Percentiles rank a stretch among this genome's conserved stretches.
phyloP scores from a whole-genome alignment of 441 rosid genomes.

The Jatropha multifida region DNA sequence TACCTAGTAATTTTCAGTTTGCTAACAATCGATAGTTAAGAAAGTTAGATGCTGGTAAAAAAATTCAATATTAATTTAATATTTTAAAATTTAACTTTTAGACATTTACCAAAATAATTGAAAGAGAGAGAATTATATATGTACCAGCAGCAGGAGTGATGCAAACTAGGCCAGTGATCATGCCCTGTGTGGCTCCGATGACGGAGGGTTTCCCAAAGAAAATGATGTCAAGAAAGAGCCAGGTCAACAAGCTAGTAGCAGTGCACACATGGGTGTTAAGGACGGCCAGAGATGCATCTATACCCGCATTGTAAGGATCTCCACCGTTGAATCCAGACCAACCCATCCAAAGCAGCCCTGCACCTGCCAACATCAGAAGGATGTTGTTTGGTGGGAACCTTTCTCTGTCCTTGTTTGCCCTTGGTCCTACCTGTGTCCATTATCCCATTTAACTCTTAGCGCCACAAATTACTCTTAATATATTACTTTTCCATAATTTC shows the following conservation, averaged over 20 bases:
- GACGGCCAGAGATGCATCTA: slow-evolving; percentile 54
- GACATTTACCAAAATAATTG: no score
- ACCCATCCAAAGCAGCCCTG: slow-evolving; percentile 69
- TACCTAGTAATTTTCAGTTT: no score
- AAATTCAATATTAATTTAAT: no score
- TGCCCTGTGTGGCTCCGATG: slow-evolving; percentile 65
- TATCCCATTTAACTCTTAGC: background rate
- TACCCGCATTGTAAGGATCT: slow-evolving; percentile 40
- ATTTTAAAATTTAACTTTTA: no score
- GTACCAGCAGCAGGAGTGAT: slow-evolving; percentile 65
- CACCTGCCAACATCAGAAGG: slow-evolving; percentile 59
- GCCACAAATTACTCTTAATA: no score
- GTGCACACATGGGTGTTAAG: slow-evolving; percentile 74
- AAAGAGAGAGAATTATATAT: background rate
- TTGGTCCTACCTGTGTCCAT: slow-evolving; percentile 51
- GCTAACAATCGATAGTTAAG: no score
- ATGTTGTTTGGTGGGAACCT: slow-evolving; percentile 68
- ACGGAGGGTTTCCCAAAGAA: slow-evolving; percentile 62
- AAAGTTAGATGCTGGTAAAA: no score
- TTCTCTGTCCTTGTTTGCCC: slow-evolving; percentile 55
- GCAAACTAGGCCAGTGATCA: slow-evolving; percentile 74
- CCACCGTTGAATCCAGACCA: slow-evolving; percentile 78
- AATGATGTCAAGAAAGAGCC: slow-evolving; percentile 61
- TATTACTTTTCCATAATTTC: no score
- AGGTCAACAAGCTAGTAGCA: slow-evolving; percentile 55